Conservation (phyloP, 2,329 filamentous ascomycete genomes). For the Cladophialophora psammophila region DNA sequence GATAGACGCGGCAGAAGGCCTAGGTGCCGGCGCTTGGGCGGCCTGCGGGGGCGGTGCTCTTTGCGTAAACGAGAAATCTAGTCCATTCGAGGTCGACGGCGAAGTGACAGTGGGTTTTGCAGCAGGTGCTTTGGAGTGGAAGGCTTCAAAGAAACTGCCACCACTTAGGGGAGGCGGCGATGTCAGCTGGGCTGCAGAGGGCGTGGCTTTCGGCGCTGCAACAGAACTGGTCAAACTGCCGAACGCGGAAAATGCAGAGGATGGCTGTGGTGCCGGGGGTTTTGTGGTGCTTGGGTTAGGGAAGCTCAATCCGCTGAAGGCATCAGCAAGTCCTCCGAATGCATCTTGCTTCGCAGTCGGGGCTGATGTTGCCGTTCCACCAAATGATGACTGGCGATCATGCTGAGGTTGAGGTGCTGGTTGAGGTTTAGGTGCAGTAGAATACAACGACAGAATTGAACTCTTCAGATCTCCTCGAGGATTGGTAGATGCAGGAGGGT, state of each 20-base stretch:
- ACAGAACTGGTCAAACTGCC: slow-evolving; percentile 56
- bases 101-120: slow-evolving; percentile 54
- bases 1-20: slow-evolving; percentile 55
- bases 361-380: slow-evolving; percentile 68
- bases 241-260: slow-evolving; percentile 70
- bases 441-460: slow-evolving; percentile 94
- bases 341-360: slow-evolving; percentile 59
- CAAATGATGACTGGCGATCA: slow-evolving; percentile 69
- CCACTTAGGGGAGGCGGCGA: slow-evolving; percentile 66
- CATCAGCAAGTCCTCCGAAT: slow-evolving; percentile 77
- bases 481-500: slow-evolving; percentile 64
- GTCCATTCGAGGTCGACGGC: slow-evolving; percentile 63
- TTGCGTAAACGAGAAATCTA: slow-evolving; percentile 72
- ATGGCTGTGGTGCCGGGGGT: slow-evolving; percentile 38
- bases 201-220: slow-evolving; percentile 48
- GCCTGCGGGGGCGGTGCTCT: slow-evolving; percentile 57
- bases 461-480: slow-evolving; percentile 95
- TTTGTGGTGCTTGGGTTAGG: slow-evolving; percentile 57
- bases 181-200: slow-evolving; percentile 57
- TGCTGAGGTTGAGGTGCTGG: slow-evolving; percentile 61
- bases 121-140: slow-evolving; percentile 63
- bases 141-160: slow-evolving; percentile 82
- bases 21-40: slow-evolving; percentile 53
- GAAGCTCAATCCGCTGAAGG: slow-evolving; percentile 76
- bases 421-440: slow-evolving; percentile 80